Evolutionary conservation across 768 basidiomycete genomes (phyloP).

Genomic region (Phylloporus sp.): DNA sequence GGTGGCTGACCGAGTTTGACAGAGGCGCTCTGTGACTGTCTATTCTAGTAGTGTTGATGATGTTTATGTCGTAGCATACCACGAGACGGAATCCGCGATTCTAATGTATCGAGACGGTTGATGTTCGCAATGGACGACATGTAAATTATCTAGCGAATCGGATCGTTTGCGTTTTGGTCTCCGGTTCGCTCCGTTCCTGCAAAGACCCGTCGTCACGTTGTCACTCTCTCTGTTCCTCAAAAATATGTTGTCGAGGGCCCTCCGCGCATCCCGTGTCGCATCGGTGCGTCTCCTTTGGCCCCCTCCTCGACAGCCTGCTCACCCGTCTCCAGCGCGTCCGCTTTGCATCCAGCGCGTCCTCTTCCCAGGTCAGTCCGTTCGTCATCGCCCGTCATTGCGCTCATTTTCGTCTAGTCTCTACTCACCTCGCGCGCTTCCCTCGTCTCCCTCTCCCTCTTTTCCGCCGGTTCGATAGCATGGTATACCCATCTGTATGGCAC

Average conservation of each 20-base stretch:
- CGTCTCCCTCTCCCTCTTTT: conserved; percentile 67
- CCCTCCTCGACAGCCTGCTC: conserved; percentile 5
- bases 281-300: conserved; percentile 40
- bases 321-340: conserved; percentile 47
- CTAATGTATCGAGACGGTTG: conserved; percentile 16
- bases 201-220: conserved; percentile 37
- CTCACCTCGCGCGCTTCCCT: conserved; percentile 69
- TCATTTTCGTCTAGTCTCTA: conserved; percentile 44
- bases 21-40: conserved; percentile 71
- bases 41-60: conserved; percentile 37
- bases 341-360: conserved; percentile 60
- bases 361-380: conserved; percentile 54
- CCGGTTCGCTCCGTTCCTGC: conserved; percentile 46
- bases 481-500: conserved; percentile 93
- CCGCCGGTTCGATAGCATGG: conserved; percentile 91
- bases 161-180: conserved; percentile 26
- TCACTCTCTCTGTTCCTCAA: conserved; percentile 39
- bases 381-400: not conserved
- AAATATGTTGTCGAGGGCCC: conserved; percentile 77
- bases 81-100: conserved; percentile 8
- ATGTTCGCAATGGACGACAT: conserved; percentile 14
- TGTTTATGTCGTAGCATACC: conserved; percentile 16
- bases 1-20: conserved; percentile 20
- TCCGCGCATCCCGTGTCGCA: conserved; percentile 43
- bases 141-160: conserved; percentile 28